Evolutionary conservation across 2,329 filamentous ascomycete species (phyloP), one percentile per base, ranked within the genome.

Genomic region (Onygenales sp.): DNA sequence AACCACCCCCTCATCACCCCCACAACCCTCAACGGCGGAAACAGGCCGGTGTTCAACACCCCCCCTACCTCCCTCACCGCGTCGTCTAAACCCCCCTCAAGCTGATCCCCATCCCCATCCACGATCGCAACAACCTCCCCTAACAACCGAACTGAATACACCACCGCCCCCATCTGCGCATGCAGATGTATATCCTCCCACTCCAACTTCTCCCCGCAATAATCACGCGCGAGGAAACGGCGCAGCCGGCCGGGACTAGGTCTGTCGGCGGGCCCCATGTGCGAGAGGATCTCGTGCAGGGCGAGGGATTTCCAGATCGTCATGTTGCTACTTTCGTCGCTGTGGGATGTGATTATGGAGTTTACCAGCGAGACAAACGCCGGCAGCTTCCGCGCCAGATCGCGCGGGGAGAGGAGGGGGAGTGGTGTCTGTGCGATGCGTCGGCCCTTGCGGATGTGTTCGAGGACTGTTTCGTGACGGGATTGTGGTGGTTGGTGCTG

Each of bases 111-210:
- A 10, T 39, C 1, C 36, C 36, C 36, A 10, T 39, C 9, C 36
- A 39, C 21, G 5, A 27, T 27, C 21, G 21, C 21, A 46, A 78
- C 57, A 3, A 82, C 51, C 62, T 88, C 64, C 60, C 82, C 57
- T 64, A 81, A 58, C 72, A 86, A 78, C 43, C 82, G 75, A 1
- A 86, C 62, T 0, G 83, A 86, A 61, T 86, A 87, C 5, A 81
- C 66, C 0, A 76, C 72, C 4, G 79, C 80, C 52, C 85, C 80
- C 0, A 82, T 66, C 57, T 85, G 80, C 0, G 83, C 82, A 7
- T 75, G 65, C 47, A 85, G 72, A 60, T 89, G 85, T 43, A 86
- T 67, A 14, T 78, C 69, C 8, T 77, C 71, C 85, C 84, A 87
- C 1, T 72, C 69, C 9, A 72, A 52, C 1, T 61, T 60, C n/a